Conservation (phyloP, 2,329 filamentous ascomycete genomes). For the Fusarium veterinarium region DNA sequence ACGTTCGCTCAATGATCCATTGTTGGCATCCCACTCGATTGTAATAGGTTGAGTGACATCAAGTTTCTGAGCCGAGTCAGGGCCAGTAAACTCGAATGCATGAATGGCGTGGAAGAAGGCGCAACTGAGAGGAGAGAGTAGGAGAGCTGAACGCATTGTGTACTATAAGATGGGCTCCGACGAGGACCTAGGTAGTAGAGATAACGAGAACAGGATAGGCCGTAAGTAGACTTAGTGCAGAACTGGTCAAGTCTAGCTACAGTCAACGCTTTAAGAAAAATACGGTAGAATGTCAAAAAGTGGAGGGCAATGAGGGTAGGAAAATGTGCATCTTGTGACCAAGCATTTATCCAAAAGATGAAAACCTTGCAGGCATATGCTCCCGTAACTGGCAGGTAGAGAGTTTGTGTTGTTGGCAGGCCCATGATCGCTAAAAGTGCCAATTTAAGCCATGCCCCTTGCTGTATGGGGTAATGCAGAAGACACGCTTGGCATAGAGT, state of each 20-base stretch:
- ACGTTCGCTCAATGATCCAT: not conserved
- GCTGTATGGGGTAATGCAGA: not conserved
- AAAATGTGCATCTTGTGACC: not conserved
- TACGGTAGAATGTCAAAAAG: not conserved
- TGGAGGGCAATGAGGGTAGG: not conserved
- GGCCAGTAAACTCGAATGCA: slow-evolving; percentile 1
- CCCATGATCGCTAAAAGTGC: not conserved
- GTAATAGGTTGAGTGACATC: not conserved
- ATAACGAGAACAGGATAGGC: not conserved
- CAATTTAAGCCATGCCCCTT: fast-evolving
- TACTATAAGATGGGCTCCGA: not conserved
- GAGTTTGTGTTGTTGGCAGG: not conserved
- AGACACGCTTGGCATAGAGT: not conserved
- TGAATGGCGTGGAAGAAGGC: not conserved
- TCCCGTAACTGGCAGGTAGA: not conserved
- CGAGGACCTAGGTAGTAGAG: not conserved
- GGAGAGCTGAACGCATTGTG: not conserved
- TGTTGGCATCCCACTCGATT: not conserved
- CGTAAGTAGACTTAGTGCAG: fast-evolving
- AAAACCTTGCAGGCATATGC: not conserved
- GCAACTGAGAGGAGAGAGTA: not conserved
- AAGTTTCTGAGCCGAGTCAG: not conserved
- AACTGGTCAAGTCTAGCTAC: not conserved
- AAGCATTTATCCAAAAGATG: not conserved
- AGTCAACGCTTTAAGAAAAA: not conserved